Conservation (phyloP, 192 early-diverging fungal genomes). For the Anaeromyces robustus region DNA sequence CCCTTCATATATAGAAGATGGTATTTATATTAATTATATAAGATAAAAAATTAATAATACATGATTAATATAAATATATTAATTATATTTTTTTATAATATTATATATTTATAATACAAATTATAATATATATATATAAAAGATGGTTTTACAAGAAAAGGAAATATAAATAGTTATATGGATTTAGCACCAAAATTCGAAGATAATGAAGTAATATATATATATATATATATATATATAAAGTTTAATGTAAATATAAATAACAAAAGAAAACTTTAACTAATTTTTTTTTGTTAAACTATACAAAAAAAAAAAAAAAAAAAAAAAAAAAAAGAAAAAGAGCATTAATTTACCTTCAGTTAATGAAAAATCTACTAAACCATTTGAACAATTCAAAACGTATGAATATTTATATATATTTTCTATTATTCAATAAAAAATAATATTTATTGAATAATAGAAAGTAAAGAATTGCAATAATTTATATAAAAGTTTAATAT, state of each 20-base stretch:
- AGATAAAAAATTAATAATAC: not conserved
- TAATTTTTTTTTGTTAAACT: no score
- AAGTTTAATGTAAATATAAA: no score
- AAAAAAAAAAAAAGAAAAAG: not conserved
- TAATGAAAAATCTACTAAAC: not conserved
- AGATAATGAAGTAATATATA: not conserved
- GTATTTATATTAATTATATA: not conserved
- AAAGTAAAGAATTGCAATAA: no score
- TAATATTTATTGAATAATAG: no score
- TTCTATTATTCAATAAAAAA: no score
- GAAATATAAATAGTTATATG: not conserved
- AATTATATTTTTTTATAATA: not conserved
- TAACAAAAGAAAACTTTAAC: no score
- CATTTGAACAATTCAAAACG: not conserved
- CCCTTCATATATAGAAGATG: not conserved
- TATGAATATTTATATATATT: not conserved
- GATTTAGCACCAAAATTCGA: not conserved
- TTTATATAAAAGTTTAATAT: no score
- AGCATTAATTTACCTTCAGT: not conserved
- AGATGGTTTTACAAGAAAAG: not conserved
- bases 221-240: not conserved
- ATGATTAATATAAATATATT: not conserved
- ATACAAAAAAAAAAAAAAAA: no score
- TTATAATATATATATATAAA: not conserved
- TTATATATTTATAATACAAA: not conserved